A percentile compares a stretch with the other conserved stretches of the same genome.
These are phyloP conservation scores for Groenewaldozyma tartarivorans DNA, from an alignment of 805 yeast species.

Conservation along the genomic window DNA sequence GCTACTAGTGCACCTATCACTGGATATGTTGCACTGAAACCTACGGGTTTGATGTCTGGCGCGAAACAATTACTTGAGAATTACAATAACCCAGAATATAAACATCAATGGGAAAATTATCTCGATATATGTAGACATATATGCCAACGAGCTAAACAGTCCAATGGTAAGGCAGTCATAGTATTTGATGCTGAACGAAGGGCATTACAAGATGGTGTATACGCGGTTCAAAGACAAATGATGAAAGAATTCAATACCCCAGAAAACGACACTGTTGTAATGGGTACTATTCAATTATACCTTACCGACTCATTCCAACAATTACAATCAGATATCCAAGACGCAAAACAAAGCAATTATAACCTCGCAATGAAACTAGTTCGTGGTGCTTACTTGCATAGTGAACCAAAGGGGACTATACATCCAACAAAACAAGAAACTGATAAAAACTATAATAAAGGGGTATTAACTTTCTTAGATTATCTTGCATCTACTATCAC, in stretches of 20 bases:
- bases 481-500: slow-evolving; percentile 39
- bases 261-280: slow-evolving; percentile 48
- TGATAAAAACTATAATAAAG: slow-evolving; percentile 66
- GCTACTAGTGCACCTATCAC: slow-evolving; percentile 55
- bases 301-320: slow-evolving; percentile 59
- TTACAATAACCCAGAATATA: slow-evolving; percentile 44
- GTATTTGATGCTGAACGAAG: slow-evolving; percentile 81
- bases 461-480: slow-evolving; percentile 52
- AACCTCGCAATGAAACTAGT: slow-evolving; percentile 82
- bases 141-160: slow-evolving; percentile 41
- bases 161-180: slow-evolving; percentile 49
- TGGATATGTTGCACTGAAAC: slow-evolving; percentile 88
- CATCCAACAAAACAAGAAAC: slow-evolving; percentile 71
- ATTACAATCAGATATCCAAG: slow-evolving; percentile 50
- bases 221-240: slow-evolving; percentile 75
- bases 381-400: slow-evolving; percentile 91
- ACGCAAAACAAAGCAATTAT: slow-evolving; percentile 53
- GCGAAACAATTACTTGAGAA: slow-evolving; percentile 66
- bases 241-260: slow-evolving; percentile 60
- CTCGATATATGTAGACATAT: slow-evolving; percentile 58
- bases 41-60: slow-evolving; percentile 75
- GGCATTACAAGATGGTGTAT: slow-evolving; percentile 84
- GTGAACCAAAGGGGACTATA: slow-evolving; percentile 67
- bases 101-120: slow-evolving; percentile 44
- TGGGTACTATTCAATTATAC: slow-evolving; percentile 92